Evolutionary conservation across 169 alveolate species (phyloP).

Genomic region (Plasmodium berghei): DNA sequence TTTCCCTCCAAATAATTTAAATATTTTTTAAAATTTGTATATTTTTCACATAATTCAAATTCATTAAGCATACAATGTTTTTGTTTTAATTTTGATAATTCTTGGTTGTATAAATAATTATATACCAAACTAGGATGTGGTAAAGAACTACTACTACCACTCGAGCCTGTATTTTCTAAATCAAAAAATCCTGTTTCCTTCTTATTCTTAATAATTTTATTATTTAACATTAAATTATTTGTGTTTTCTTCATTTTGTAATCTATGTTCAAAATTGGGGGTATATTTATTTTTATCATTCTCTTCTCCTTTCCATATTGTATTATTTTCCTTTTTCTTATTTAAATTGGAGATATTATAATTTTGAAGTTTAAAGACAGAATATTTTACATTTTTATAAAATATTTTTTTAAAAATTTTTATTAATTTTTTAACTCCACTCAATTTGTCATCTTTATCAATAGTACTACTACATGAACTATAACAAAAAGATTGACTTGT

Average conservation of each 20-base stretch:
- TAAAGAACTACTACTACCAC: conserved; percentile 16
- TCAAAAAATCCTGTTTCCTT: neutral
- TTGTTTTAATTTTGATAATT: conserved; percentile 18
- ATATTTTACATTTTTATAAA: conserved; percentile 3
- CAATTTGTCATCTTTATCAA: neutral
- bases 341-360: neutral
- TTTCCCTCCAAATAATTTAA: neutral
- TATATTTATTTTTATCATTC: neutral
- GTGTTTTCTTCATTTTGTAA: neutral
- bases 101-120: conserved; percentile 64
- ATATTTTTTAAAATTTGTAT: neutral
- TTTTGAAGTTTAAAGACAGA: neutral
- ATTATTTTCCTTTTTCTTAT: neutral
- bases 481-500: neutral
- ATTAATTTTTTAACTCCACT: conserved; percentile 22
- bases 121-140: conserved; percentile 60
- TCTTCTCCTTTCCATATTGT: neutral
- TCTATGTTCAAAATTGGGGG: neutral
- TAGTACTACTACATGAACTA: neutral
- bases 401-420: conserved; percentile 4
- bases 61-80: neutral
- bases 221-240: neutral
- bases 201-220: conserved; percentile 8
- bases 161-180: conserved; percentile 1
- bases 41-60: neutral